phyloP scores from a whole-genome alignment of 208 protist genomes.

The Leishmania guyanensis region DNA sequence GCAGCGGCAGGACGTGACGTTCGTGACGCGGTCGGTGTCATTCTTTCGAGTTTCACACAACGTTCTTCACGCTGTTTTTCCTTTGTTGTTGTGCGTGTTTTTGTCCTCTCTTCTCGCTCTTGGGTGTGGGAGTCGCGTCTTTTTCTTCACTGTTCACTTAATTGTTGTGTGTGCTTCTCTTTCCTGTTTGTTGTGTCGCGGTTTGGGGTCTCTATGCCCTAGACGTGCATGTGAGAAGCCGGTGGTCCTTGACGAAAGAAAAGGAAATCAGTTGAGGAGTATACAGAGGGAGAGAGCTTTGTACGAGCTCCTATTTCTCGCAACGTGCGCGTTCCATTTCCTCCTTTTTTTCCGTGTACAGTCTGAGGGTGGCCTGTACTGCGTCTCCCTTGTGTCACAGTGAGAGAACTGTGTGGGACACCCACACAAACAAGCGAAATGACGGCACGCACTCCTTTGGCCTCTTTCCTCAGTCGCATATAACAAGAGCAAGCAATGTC shows the following conservation, averaged over 20 bases:
- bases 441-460: not conserved
- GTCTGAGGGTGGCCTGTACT: not conserved
- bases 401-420: too few species aligned
- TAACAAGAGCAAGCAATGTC: not conserved
- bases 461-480: not conserved
- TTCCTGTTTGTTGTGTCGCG: not conserved
- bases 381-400: not conserved
- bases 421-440: not conserved
- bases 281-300: not conserved
- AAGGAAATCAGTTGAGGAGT: not conserved
- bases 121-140: not conserved
- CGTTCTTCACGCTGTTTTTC: not conserved
- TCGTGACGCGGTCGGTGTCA: not conserved
- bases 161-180: constrained; percentile 10
- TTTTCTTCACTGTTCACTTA: not conserved
- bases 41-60: not conserved
- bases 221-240: not conserved
- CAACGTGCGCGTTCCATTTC: not conserved
- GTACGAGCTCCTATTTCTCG: not conserved
- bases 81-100: not conserved
- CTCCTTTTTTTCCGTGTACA: not conserved
- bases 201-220: not conserved
- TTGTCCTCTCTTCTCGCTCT: too few species aligned
- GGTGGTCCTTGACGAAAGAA: not conserved
- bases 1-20: not conserved